A percentile compares a stretch with the other conserved stretches of the same genome.
These are phyloP conservation scores for Periconia macrospinosa DNA, from an alignment of 2,329 filamentous ascomycete genomes.

Conservation along the genomic window DNA sequence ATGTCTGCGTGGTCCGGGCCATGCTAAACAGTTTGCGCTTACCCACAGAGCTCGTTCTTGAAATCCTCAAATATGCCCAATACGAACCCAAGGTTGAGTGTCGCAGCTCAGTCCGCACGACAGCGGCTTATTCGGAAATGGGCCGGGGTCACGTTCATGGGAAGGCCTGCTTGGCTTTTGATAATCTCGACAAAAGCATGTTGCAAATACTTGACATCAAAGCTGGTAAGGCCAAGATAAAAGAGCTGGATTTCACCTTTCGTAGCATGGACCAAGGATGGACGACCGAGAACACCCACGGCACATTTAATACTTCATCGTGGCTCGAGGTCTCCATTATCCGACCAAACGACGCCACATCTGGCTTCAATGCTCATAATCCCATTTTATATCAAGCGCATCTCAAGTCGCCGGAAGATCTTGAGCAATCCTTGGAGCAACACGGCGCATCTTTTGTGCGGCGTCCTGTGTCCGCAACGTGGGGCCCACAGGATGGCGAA, in stretches of 20 bases:
- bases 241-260: conserved; percentile 27
- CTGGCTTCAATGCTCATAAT: background rate
- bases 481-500: conserved; percentile 27
- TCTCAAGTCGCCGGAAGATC: background rate
- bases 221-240: conserved; percentile 21
- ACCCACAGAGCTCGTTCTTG: conserved; percentile 34
- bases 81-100: conserved; percentile 23
- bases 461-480: conserved; percentile 17
- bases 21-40: conserved; percentile 24
- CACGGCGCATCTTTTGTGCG: conserved; percentile 20
- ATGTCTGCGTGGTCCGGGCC: conserved; percentile 24
- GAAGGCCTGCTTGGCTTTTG: conserved; percentile 18
- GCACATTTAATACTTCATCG: conserved; percentile 32
- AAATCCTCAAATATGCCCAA: conserved; percentile 27
- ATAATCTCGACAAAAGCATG: conserved; percentile 11
- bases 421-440: conserved; percentile 6
- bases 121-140: conserved; percentile 3
- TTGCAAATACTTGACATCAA: conserved; percentile 4
- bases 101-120: background rate
- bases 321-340: conserved; percentile 39
- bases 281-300: conserved; percentile 27
- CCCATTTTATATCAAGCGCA: background rate
- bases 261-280: conserved; percentile 36
- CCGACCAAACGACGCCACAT: conserved; percentile 7
- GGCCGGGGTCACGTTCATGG: conserved; percentile 1